phyloP scores from a whole-genome alignment of 352 stramenopile species.

The Pythium periplocum region DNA sequence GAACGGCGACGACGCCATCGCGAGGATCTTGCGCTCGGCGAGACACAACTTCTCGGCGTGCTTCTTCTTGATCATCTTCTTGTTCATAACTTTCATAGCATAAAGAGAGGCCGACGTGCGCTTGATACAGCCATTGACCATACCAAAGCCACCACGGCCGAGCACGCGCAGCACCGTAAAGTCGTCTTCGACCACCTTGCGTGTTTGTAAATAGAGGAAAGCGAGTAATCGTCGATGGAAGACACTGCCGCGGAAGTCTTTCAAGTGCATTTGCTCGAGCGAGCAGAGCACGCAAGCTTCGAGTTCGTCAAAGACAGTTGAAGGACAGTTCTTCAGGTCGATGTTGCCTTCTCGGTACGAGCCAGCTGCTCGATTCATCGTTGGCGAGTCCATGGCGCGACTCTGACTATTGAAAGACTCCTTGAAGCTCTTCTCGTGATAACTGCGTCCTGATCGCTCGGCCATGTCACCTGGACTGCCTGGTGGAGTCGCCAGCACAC shows the following conservation, averaged over 20 bases:
- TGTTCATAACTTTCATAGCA: constrained; percentile 87
- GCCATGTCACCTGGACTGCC: constrained; percentile 2
- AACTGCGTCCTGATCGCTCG: constrained; percentile 15
- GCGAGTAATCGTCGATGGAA: constrained; percentile 81
- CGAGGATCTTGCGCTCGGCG: constrained; percentile 70
- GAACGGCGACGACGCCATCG: constrained; percentile 84
- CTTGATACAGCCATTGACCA: constrained; percentile 97
- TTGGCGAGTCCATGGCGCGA: background rate
- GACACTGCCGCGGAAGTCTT: constrained; percentile 73
- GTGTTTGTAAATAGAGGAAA: constrained; percentile 91
- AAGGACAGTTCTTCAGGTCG: constrained; percentile 16
- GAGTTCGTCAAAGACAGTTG: constrained; percentile 66
- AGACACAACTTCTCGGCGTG: constrained; percentile 81
- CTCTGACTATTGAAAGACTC: background rate
- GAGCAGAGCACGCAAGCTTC: constrained; percentile 68
- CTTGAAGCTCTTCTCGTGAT: constrained; percentile 3
- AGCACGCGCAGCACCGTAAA: constrained; percentile 96
- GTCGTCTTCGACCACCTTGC: constrained; percentile 90
- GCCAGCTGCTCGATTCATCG: constrained; percentile 12
- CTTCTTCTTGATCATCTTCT: constrained; percentile 90
- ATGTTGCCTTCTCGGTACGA: constrained; percentile 5
- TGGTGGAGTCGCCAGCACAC: no score
- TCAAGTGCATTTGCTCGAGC: constrained; percentile 56
- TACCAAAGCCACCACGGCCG: constrained; percentile 94
- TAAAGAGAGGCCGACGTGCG: constrained; percentile 81